Conservation (phyloP, 2,329 filamentous ascomycete species). For the Verticillium alfalfae region DNA sequence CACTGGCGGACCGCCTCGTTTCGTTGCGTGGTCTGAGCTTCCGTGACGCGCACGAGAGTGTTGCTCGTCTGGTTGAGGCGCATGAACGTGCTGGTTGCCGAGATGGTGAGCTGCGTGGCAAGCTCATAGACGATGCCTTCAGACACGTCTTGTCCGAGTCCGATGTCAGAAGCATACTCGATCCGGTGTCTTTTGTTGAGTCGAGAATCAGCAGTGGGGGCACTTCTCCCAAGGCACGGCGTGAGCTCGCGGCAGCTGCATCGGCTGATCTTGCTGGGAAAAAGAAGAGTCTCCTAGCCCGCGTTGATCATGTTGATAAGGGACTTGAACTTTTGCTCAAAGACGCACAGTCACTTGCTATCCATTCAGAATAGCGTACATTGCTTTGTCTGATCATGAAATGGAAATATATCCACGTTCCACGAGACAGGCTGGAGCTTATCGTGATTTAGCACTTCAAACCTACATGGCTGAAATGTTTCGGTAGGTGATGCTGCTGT, state of each 20-base stretch:
- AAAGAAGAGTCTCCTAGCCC: not conserved
- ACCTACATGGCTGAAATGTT: too few relatives aligned
- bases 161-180: not conserved
- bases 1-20: slow-evolving; percentile 6
- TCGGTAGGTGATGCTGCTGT: too few relatives aligned
- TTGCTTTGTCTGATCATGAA: too few relatives aligned
- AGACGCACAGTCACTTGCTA: not conserved
- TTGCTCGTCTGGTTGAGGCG: slow-evolving; percentile 3
- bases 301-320: not conserved
- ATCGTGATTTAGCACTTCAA: too few relatives aligned
- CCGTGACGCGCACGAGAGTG: slow-evolving; percentile 7
- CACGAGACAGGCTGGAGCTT: too few relatives aligned
- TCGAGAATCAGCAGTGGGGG: not conserved
- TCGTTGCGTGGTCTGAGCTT: slow-evolving; percentile 4
- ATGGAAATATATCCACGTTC: too few relatives aligned
- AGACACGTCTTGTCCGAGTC: not conserved
- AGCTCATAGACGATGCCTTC: not conserved
- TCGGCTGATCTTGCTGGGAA: not conserved
- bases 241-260: not conserved
- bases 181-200: not conserved
- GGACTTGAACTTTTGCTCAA: not conserved
- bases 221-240: not conserved
- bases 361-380: too few relatives aligned
- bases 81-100: not conserved
- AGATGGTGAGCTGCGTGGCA: not conserved